These are phyloP conservation scores for Psidium friedrichsthalianum DNA, from an alignment of 345 rosid species.

Conservation along the genomic window DNA sequence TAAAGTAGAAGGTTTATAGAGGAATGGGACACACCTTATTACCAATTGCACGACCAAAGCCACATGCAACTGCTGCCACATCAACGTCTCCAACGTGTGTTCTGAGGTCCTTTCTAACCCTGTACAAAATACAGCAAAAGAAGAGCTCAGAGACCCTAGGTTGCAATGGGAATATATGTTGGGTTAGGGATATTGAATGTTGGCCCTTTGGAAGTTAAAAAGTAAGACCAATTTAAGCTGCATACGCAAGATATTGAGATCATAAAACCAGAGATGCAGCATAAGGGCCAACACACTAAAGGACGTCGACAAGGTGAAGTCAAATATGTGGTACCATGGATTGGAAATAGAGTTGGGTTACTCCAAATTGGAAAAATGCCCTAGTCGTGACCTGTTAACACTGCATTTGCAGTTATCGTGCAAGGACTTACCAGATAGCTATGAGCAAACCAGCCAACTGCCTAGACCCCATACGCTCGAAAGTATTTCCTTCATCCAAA, in stretches of 20 bases:
- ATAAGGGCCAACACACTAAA: background rate
- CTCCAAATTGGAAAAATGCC: background rate
- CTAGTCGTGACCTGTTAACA: background rate
- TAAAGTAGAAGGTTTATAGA: background rate
- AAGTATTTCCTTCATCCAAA: slow-evolving; percentile 60
- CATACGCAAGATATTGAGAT: background rate
- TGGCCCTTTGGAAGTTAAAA: background rate
- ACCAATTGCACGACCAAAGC: slow-evolving; percentile 98
- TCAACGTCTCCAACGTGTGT: slow-evolving; percentile 89
- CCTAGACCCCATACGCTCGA: slow-evolving; percentile 98
- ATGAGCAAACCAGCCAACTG: slow-evolving; percentile 89
- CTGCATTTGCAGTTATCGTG: background rate
- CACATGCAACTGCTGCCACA: slow-evolving; percentile 97
- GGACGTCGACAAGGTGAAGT: background rate
- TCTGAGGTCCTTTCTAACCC: slow-evolving; percentile 87
- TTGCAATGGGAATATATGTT: background rate
- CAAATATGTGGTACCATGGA: background rate
- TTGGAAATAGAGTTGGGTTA: background rate
- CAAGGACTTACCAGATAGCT: slow-evolving; percentile 65
- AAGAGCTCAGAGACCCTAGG: background rate
- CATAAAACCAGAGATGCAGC: background rate
- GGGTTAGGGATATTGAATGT: background rate
- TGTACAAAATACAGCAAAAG: slow-evolving; percentile 15
- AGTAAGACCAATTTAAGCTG: background rate
- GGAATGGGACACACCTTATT: slow-evolving; percentile 52